Evolutionary conservation across 441 rosid species (phyloP), one percentile per base, ranked within the genome.

Genomic region (Gossypium gossypioides): DNA sequence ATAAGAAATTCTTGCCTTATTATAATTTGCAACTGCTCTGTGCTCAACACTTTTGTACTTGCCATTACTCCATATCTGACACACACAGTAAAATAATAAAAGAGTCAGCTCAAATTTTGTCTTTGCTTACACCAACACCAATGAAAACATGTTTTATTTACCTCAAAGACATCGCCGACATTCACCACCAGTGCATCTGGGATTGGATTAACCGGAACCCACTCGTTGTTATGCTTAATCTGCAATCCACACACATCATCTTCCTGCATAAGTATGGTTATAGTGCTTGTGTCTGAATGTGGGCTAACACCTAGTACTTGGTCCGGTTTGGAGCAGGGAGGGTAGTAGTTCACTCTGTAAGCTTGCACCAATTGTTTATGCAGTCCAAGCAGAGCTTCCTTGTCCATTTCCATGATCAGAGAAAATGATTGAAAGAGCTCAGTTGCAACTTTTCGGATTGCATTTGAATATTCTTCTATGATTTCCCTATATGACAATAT

Each of bases 151-250:
- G 27, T 56, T 3, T 4, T 3, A 9, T 34, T 5, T 60, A 74
- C 79, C 81, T 69, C 74, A 21, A 80, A n/a, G 12, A 69, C 75
- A 61, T 80, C 74, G 12, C 80, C 78, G 5, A 79, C 71, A 0
- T 78, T 78, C 4, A 74, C 76, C 3, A 74, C 80, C 0, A 72
- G 72, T 64, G 80, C 82, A 65, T 69, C 37, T 1, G 82, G 79
- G 55, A 76, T 54, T 42, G 74, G 75, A 10, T 71, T 68, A 25
- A 80, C 61, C 0, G 66, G 77, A 27, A 74, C 74, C 76, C 86
- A 78, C 0, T 13, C 34, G 9, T 66, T 50, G 9, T 80, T 5
- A 6, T 74, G 77, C n/a, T 7, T 44, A 40, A 83, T 76, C 44
- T 76, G 84, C 50, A 76, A 56, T 32, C 76, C 82, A 12, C 44